Percentiles rank a stretch among this genome's conserved stretches.
These are phyloP conservation scores for Rhizopus arrhizus DNA, from an alignment of 371 early-diverging fungal species.

Conservation along the genomic window DNA sequence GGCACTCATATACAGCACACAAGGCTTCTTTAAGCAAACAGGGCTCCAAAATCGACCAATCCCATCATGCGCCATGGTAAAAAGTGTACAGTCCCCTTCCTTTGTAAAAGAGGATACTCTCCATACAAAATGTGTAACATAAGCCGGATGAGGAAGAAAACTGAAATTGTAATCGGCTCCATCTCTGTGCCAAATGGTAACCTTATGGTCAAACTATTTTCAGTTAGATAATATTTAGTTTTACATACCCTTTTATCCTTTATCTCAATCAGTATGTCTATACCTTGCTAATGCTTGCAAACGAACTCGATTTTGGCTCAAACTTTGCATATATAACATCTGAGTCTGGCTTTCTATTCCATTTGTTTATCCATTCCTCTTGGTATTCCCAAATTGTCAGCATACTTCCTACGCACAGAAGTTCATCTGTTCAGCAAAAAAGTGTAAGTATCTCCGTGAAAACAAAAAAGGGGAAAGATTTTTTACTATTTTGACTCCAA, in stretches of 20 bases:
- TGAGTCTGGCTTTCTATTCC: conserved; percentile 39
- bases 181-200: conserved; percentile 70
- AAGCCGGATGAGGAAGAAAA: conserved; percentile 71
- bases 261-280: neutral
- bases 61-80: conserved; percentile 74
- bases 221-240: neutral
- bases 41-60: conserved; percentile 83
- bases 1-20: conserved; percentile 65
- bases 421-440: conserved; percentile 25
- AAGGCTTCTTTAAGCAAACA: conserved; percentile 44
- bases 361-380: conserved; percentile 25
- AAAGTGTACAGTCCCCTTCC: conserved; percentile 56
- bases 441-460: neutral
- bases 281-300: conserved; percentile 72
- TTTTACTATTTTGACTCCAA: conserved; percentile 49
- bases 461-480: neutral
- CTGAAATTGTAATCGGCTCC: conserved; percentile 57
- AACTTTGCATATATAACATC: conserved; percentile 53
- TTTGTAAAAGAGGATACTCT: conserved; percentile 41
- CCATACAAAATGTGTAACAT: conserved; percentile 74
- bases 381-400: conserved; percentile 34
- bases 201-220: conserved; percentile 64
- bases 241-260: neutral
- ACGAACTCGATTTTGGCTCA: conserved; percentile 68
- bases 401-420: conserved; percentile 42